A percentile compares a stretch with the other conserved stretches of the same genome.
These are phyloP conservation scores for Trypanosomatidae sp. DNA, from an alignment of 208 protist species.

Conservation along the genomic window DNA sequence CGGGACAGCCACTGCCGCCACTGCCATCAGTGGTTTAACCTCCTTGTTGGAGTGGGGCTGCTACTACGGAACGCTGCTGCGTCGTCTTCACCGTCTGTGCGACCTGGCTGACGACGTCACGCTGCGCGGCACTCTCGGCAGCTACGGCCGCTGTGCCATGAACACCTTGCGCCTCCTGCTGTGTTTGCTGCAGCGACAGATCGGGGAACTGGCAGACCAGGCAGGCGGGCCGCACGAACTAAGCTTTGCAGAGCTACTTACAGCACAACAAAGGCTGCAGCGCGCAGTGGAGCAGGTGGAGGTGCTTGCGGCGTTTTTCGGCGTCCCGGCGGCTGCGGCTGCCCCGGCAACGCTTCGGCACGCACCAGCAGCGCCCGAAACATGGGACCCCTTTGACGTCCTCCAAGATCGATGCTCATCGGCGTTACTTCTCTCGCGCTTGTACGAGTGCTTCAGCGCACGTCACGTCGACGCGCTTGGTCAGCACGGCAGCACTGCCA, in stretches of 20 bases:
- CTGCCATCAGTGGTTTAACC: constrained; percentile 25
- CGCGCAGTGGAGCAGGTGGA: constrained; percentile 38
- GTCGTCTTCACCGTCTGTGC: constrained; percentile 61
- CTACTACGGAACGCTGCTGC: constrained; percentile 63
- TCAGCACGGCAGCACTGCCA: constrained; percentile 14
- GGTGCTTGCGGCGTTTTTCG: constrained; percentile 56
- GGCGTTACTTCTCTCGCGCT: constrained; percentile 54
- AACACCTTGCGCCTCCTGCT: constrained; percentile 44
- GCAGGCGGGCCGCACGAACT: constrained; percentile 48
- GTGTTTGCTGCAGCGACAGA: constrained; percentile 44
- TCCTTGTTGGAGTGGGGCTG: constrained; percentile 73
- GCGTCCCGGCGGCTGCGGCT: constrained; percentile 21
- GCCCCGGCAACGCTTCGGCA: neutral
- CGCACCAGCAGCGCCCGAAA: neutral
- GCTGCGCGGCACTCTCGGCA: constrained; percentile 55
- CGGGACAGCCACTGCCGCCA: neutral
- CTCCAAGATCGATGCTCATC: constrained; percentile 43
- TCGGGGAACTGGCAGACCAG: constrained; percentile 44
- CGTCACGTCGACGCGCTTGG: constrained; percentile 38
- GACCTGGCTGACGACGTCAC: constrained; percentile 33
- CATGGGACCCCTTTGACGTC: constrained; percentile 23
- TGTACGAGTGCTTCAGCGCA: constrained; percentile 43
- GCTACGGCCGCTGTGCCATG: constrained; percentile 73
- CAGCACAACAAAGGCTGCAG: constrained; percentile 48
- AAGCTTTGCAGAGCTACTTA: constrained; percentile 55